Evolutionary conservation across 768 basidiomycete species (phyloP).

Genomic region (Tricholoma sp.): DNA sequence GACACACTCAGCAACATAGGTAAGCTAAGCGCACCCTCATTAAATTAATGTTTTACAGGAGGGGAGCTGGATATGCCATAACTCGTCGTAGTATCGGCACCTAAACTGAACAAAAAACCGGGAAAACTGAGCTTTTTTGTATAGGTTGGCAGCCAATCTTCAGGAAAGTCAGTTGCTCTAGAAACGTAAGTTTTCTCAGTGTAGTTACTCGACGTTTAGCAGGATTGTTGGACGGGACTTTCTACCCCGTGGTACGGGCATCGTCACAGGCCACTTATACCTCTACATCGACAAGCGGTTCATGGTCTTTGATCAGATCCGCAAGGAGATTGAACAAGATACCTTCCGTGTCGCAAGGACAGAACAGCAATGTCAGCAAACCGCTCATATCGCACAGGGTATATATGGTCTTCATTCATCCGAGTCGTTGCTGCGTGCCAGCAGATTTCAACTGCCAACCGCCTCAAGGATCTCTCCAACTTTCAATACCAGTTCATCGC

Average conservation of each 20-base stretch:
- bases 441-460: neutral
- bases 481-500: constrained; percentile 51
- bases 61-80: constrained; percentile 93
- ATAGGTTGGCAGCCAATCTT: constrained; percentile 94
- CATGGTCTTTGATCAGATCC: constrained; percentile 92
- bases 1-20: constrained; percentile 88
- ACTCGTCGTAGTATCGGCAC: constrained; percentile 74
- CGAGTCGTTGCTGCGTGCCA: too few relatives aligned
- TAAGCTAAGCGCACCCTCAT: constrained; percentile 30
- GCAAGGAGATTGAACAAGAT: constrained; percentile 97
- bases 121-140: neutral
- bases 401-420: too few relatives aligned
- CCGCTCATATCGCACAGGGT: too few relatives aligned
- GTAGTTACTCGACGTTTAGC: constrained; percentile 11
- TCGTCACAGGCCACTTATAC: constrained; percentile 97
- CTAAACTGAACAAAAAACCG: neutral
- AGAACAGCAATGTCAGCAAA: too few relatives aligned
- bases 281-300: constrained; percentile 94
- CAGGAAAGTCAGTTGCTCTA: constrained; percentile 93
- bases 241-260: constrained; percentile 84
- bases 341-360: too few relatives aligned
- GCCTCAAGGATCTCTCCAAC: constrained; percentile 47
- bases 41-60: constrained; percentile 35
- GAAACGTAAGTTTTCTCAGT: constrained; percentile 70
- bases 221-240: constrained; percentile 95